A percentile compares a stretch with the other conserved stretches of the same genome.
Evolutionary conservation across 768 basidiomycete genomes (phyloP).

Genomic region (Daedaleopsis nitida): DNA sequence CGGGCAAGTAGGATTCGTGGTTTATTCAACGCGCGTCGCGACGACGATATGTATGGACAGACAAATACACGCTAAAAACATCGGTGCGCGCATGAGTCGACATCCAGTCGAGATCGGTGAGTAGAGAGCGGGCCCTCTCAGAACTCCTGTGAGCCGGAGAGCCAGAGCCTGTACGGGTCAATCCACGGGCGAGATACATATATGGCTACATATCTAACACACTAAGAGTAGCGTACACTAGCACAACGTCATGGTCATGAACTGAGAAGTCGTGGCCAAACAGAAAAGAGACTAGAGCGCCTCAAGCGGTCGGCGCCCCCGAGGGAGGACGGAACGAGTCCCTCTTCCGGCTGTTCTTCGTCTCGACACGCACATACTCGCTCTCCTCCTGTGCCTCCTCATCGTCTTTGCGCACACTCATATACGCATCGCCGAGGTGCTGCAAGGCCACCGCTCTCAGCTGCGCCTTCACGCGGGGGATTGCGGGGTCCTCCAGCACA

Average conservation of each 20-base stretch:
- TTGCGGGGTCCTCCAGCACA: constrained; percentile 59
- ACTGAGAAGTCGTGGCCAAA: no score
- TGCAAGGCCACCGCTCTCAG: constrained; percentile 82
- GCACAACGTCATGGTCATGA: neutral
- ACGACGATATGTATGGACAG: neutral
- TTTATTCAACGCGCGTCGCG: neutral
- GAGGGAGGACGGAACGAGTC: constrained; percentile 26
- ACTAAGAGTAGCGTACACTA: neutral
- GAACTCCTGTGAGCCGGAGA: no score
- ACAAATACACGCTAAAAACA: neutral
- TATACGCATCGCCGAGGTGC: constrained; percentile 81
- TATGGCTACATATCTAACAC: constrained; percentile 1
- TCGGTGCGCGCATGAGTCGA: neutral
- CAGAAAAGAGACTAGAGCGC: no score
- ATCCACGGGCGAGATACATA: neutral
- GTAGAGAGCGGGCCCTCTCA: neutral
- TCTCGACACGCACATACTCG: constrained; percentile 85
- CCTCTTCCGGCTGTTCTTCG: constrained; percentile 59
- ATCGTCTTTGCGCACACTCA: constrained; percentile 66
- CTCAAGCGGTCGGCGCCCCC: neutral
- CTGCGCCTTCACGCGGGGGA: constrained; percentile 58
- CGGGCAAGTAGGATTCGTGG: neutral
- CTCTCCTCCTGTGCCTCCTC: constrained; percentile 53
- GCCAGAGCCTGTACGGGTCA: neutral
- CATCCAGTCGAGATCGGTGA: neutral